phyloP scores from a whole-genome alignment of 1,139 yeast species.

The Petasospora rhodanensis region DNA sequence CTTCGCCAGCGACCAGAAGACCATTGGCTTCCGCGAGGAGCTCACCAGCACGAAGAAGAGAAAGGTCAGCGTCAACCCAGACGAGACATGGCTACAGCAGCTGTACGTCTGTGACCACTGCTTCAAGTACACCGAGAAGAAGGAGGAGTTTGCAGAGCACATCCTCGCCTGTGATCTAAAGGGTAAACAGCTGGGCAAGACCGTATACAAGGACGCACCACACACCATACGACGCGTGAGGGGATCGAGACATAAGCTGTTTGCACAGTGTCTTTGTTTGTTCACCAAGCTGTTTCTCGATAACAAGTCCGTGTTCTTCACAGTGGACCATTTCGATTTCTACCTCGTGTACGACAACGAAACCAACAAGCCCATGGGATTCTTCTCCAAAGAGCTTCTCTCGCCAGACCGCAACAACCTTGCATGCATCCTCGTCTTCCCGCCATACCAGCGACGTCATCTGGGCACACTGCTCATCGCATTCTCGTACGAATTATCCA shows the following conservation, averaged over 20 bases:
- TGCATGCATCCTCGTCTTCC: constrained; percentile 87
- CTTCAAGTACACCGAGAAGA: constrained; percentile 65
- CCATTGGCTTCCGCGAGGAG: constrained; percentile 25
- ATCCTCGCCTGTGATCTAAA: constrained; percentile 41
- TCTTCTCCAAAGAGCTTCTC: constrained; percentile 80
- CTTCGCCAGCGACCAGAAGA: constrained; percentile 37
- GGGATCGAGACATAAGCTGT: constrained; percentile 59
- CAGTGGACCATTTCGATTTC: constrained; percentile 74
- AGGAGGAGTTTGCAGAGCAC: constrained; percentile 40
- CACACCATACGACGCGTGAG: constrained; percentile 59
- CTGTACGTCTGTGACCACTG: constrained; percentile 76
- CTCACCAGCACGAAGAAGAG: constrained; percentile 10
- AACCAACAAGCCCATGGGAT: constrained; percentile 66
- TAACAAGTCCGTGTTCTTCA: constrained; percentile 81
- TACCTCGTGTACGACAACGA: constrained; percentile 60
- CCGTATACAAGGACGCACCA: constrained; percentile 60
- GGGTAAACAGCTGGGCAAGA: constrained; percentile 53
- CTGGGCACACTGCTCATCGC: constrained; percentile 79
- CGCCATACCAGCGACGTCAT: constrained; percentile 80
- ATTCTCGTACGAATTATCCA: constrained; percentile 73
- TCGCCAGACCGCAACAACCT: constrained; percentile 84
- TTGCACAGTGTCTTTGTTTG: constrained; percentile 76
- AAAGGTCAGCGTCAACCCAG: constrained; percentile 7
- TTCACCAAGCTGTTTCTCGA: constrained; percentile 89
- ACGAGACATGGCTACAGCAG: constrained; percentile 49